Base-by-base conservation (phyloP, 2,329 filamentous ascomycete genomes). In the Mariannaea sp. region DNA sequence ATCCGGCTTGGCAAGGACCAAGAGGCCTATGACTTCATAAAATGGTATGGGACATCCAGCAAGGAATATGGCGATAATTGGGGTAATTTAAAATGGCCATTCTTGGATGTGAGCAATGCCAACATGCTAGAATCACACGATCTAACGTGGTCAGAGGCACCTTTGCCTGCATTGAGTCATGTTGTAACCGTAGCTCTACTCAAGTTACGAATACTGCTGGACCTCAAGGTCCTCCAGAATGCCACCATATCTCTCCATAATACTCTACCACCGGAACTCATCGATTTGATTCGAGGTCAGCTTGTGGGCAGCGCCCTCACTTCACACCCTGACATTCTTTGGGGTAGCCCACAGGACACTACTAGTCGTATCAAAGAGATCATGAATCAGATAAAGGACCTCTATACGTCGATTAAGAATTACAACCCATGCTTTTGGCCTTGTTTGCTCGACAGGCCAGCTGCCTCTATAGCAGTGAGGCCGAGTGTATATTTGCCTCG, bases 1-100 rank as follows among this genome's bases (percentile, higher is more conserved):
- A 60, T 84, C 12, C 74, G 78, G 3, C 69, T 83, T 6, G 71
- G 72, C 16, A 68, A 63, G 35, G 79, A 83, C 50, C 78, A 82
- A 59, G 77, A 79, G n/a, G 75, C 71, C 59, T 79, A 79, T 55
- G 73, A 77, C 48, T 76, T 77, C 30, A 40, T 72, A 3, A 75
- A 70, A 59, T 72, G 70, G 67, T 71, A 65, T 52, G 66, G 59
- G 0, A 66, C 59, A 0, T 53, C 41, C 2, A 55, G 48, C 0
- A 10, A 51, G 0, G 57, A 57, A 1, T 3, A 32, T 0, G 16
- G 64, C 12, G 63, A 66, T 22, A 58, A 65, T 36, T 65, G 57
- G 58, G 53, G 36, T 0, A 29, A 69, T 38, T 51, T 53, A 46
- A 36, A 29, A 7, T 26, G 56, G 5, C 64, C 63, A 10, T 62